Percentiles rank a stretch among this genome's conserved stretches.
phyloP scores from a whole-genome alignment of 768 basidiomycete genomes.

The Pisolithus sp. region DNA sequence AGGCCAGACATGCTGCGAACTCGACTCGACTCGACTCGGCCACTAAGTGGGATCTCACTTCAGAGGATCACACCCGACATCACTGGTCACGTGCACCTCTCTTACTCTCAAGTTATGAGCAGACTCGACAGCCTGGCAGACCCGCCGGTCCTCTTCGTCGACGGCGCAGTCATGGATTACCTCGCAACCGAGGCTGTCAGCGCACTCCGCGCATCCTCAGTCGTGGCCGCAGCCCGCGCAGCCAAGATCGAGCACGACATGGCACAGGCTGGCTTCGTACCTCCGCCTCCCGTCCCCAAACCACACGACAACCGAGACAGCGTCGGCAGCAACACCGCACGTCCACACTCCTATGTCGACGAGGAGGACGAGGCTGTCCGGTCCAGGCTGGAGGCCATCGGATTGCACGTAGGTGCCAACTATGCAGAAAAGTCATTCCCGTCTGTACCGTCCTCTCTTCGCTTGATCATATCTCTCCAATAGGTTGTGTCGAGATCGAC shows the following conservation, averaged over 20 bases:
- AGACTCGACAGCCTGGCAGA: slow-evolving; percentile 47
- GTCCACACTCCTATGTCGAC: slow-evolving; percentile 28
- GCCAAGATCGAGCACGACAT: slow-evolving; percentile 73
- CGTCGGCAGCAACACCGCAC: slow-evolving; percentile 22
- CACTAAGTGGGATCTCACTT: too few relatives aligned
- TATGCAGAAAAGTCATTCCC: slow-evolving; percentile 71
- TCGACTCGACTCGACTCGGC: too few relatives aligned
- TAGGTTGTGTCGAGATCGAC: slow-evolving; percentile 72
- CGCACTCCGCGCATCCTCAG: slow-evolving; percentile 67
- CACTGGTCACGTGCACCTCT: slow-evolving; percentile 1
- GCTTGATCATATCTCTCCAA: not conserved
- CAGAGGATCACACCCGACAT: too few relatives aligned
- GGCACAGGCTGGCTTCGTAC: slow-evolving; percentile 70
- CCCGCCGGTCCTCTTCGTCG: slow-evolving; percentile 54
- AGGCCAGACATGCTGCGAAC: slow-evolving; percentile 41
- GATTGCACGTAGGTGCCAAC: slow-evolving; percentile 80
- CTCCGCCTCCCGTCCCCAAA: slow-evolving; percentile 41
- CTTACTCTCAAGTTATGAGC: not conserved
- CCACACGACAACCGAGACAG: slow-evolving; percentile 29
- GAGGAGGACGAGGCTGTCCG: slow-evolving; percentile 73
- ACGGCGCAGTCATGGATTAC: slow-evolving; percentile 74
- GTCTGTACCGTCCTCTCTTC: not conserved
- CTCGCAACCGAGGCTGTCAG: slow-evolving; percentile 77
- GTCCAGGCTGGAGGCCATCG: slow-evolving; percentile 72
- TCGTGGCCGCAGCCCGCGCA: slow-evolving; percentile 59